Percentiles rank a stretch among this genome's conserved stretches.
These are phyloP conservation scores for Diaporthe australafricana DNA, from an alignment of 2,329 filamentous ascomycete species.

Conservation along the genomic window DNA sequence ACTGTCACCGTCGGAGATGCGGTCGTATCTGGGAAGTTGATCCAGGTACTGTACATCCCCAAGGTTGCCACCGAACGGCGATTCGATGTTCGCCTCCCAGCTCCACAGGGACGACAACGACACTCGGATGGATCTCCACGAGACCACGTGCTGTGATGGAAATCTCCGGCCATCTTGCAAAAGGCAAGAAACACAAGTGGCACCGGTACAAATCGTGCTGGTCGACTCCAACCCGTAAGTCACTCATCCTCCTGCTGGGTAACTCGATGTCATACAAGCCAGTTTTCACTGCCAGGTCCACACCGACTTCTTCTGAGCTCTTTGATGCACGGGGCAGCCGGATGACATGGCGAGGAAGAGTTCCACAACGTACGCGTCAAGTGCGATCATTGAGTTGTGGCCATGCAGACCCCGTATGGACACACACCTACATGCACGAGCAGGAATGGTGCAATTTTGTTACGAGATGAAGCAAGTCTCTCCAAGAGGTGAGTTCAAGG, in stretches of 20 bases:
- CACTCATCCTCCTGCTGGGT: not conserved
- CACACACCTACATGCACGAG: not conserved
- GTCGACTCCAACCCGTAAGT: constrained; percentile 18
- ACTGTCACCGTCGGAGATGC: constrained; percentile 8
- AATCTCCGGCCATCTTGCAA: constrained; percentile 27
- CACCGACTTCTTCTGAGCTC: constrained; percentile 17
- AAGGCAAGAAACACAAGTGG: constrained; percentile 12
- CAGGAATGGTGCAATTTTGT: constrained; percentile 20
- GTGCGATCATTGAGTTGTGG: constrained; percentile 4
- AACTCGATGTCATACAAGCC: constrained; percentile 17
- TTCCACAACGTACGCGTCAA: constrained; percentile 15
- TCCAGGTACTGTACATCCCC: constrained; percentile 2
- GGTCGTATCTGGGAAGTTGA: constrained; percentile 21
- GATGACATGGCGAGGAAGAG: not conserved
- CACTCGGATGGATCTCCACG: constrained; percentile 24
- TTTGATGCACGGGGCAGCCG: not conserved
- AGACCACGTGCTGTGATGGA: constrained; percentile 25
- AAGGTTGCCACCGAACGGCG: constrained; percentile 18
- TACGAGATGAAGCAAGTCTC: constrained; percentile 14
- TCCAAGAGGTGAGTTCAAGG: not conserved
- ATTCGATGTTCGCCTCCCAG: constrained; percentile 20
- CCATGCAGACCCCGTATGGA: not conserved
- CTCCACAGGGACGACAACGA: constrained; percentile 20
- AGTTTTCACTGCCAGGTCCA: constrained; percentile 5
- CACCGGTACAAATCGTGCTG: constrained; percentile 6